Conservation (phyloP, 495 filamentous ascomycete genomes). For the Delitschia confertaspora region DNA sequence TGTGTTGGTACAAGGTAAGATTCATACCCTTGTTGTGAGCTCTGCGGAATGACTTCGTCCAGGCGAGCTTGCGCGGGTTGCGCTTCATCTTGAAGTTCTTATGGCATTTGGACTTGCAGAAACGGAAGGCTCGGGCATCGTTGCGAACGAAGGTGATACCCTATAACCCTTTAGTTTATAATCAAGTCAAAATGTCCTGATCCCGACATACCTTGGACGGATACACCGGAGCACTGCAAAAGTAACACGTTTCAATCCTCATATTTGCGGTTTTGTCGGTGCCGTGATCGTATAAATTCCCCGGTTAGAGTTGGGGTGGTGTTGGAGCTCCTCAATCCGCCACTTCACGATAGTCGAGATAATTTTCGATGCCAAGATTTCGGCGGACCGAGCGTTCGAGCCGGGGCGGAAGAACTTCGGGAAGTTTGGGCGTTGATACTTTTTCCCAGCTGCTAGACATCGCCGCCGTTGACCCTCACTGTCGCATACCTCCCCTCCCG, state of each 20-base stretch:
- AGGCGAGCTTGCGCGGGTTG: constrained; percentile 53
- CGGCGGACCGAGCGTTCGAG: too few species aligned
- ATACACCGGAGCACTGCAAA: constrained; percentile 56
- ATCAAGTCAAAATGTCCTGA: background rate
- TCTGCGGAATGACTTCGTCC: constrained; percentile 32
- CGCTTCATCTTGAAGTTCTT: constrained; percentile 84
- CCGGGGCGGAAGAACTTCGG: too few species aligned
- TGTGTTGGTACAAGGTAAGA: too few species aligned
- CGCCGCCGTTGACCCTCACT: too few species aligned
- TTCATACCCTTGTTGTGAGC: background rate
- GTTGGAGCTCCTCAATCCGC: background rate
- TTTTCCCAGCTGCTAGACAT: too few species aligned
- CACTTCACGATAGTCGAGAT: constrained; percentile 4
- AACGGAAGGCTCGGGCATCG: constrained; percentile 62
- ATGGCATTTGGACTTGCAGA: constrained; percentile 74
- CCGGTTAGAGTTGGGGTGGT: constrained; percentile 3
- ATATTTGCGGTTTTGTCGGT: constrained; percentile 20
- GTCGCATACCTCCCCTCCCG: too few species aligned
- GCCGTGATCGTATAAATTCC: background rate
- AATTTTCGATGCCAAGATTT: constrained; percentile 13
- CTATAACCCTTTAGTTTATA: background rate
- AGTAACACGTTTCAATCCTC: constrained; percentile 83
- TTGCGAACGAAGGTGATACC: constrained; percentile 80
- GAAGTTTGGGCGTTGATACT: too few species aligned
- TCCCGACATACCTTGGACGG: constrained; percentile 25